Percentiles rank a stretch among this genome's conserved stretches.
Conservation (phyloP, 1,284 basidiomycete species). For the Ceratobasidium sp. region DNA sequence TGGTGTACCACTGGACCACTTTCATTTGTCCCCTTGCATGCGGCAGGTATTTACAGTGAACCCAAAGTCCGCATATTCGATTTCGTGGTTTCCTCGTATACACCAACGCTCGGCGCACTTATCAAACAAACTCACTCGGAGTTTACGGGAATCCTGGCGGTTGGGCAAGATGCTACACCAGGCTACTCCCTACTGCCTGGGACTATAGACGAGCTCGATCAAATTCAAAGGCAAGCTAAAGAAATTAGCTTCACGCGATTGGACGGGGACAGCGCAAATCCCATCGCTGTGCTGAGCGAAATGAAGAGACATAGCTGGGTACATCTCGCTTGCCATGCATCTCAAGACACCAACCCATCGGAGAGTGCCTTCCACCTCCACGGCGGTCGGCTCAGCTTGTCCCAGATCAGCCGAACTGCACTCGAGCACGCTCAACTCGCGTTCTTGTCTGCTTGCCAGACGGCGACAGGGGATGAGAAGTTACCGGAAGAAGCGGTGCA, state of each 20-base stretch:
- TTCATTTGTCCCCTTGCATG: conserved; percentile 6
- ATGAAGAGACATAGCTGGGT: conserved; percentile 16
- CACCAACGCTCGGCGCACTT: neutral
- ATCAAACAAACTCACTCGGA: neutral
- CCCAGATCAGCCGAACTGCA: neutral
- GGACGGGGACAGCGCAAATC: neutral
- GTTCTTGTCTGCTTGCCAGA: conserved; percentile 35
- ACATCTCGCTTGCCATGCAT: conserved; percentile 29
- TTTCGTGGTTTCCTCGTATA: conserved; percentile 8
- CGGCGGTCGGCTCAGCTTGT: conserved; percentile 5
- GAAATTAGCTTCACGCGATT: neutral
- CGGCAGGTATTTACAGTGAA: neutral
- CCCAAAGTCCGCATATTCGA: neutral
- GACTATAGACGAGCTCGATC: neutral
- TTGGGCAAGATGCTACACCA: conserved; percentile 3
- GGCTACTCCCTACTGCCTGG: neutral
- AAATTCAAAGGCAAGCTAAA: neutral
- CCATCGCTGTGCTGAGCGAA: neutral
- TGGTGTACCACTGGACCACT: conserved; percentile 7
- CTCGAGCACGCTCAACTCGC: conserved; percentile 1
- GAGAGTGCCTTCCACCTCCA: conserved; percentile 10
- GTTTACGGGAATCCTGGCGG: neutral
- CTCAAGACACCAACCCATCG: conserved; percentile 12
- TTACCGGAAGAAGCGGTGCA: conserved; percentile 12
- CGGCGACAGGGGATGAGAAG: neutral